Evolutionary conservation across 169 alveolate genomes (phyloP).

Genomic region (Plasmodium falciparum): DNA sequence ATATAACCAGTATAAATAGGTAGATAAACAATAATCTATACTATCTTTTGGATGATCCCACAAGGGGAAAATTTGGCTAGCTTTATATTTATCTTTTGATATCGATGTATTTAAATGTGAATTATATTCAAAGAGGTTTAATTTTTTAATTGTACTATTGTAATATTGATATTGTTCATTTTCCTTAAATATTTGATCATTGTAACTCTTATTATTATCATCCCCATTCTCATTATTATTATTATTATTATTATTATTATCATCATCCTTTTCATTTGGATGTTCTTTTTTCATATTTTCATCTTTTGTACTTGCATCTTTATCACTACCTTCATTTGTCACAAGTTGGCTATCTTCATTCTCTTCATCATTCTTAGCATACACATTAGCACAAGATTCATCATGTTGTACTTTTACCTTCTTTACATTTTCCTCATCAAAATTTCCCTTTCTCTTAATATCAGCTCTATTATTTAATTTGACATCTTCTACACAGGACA

Average conservation of each 20-base stretch:
- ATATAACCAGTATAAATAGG: conserved; percentile 91
- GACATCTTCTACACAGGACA: conserved; percentile 22
- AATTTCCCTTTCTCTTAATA: conserved; percentile 33
- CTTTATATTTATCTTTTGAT: conserved; percentile 71
- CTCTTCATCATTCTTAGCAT: not conserved
- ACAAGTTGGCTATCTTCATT: conserved; percentile 5
- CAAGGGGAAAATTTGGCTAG: conserved; percentile 85
- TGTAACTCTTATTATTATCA: conserved; percentile 8
- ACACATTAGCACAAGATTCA: conserved; percentile 9
- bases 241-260: conserved; percentile 17
- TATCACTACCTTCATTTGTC: not conserved
- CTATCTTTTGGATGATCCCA: conserved; percentile 89
- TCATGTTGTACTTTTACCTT: conserved; percentile 2
- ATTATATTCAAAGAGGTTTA: conserved; percentile 58
- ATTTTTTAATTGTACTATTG: conserved; percentile 18
- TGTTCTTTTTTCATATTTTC: conserved; percentile 3
- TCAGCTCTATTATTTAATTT: conserved; percentile 26
- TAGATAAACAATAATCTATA: conserved; percentile 91
- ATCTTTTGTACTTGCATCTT: conserved; percentile 10
- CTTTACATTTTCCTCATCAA: conserved; percentile 8
- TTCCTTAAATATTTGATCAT: not conserved
- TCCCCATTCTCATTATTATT: conserved; percentile 6
- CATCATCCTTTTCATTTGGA: conserved; percentile 1
- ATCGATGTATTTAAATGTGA: conserved; percentile 51
- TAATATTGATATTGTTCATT: conserved; percentile 24